Evolutionary conservation across 1,284 basidiomycete genomes (phyloP), one percentile per base, ranked within the genome.

Genomic region (Ceratobasidium papillatum): DNA sequence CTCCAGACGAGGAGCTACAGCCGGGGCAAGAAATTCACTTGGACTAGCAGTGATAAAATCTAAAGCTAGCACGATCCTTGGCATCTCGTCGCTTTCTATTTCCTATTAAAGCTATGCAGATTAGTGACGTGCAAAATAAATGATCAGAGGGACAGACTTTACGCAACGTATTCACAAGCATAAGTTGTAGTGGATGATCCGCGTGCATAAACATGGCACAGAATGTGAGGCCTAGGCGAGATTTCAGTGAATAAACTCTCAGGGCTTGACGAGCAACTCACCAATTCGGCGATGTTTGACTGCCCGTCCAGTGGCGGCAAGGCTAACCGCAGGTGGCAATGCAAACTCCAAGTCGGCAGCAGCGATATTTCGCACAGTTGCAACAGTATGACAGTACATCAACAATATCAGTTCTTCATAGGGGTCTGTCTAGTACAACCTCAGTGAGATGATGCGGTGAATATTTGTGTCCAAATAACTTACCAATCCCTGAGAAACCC

Each of bases 91-190:
- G 75, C 87, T 87, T 80, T 91, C 90, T 43, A 94, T 79, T 79
- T 94, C 91, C 92, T 92, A 61, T 45, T 32, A 65, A 36, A 12
- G 64, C 76, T 3, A 63, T 47, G 74, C 45, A 75, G 68, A 30
- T 52, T 8, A 49, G 72, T 27, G 56, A 22, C 36, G 27, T 76
- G 41, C 74, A 65, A 59, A 22, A n/a, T 22, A 5, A 27, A 12
- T 32, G 7, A 49, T 27, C 3, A n/a, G 45, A 32, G 14, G 30
- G 12, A 12, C 75, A 61, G 77, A 89, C 92, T 85, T 94, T 94
- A 76, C 92, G 89, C 49, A 93, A 79, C 0, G 92, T 93, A 77
- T 94, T 94, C 56, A 94, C 89, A 14, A 94, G 84, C 91, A 94
- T 92, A n/a, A 94, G 83, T 75, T 88, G 86, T 34, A 94, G 83